A percentile compares a stretch with the other conserved stretches of the same genome.
phyloP scores from a whole-genome alignment of 495 filamentous ascomycete genomes.

The Tricharina praecox region DNA sequence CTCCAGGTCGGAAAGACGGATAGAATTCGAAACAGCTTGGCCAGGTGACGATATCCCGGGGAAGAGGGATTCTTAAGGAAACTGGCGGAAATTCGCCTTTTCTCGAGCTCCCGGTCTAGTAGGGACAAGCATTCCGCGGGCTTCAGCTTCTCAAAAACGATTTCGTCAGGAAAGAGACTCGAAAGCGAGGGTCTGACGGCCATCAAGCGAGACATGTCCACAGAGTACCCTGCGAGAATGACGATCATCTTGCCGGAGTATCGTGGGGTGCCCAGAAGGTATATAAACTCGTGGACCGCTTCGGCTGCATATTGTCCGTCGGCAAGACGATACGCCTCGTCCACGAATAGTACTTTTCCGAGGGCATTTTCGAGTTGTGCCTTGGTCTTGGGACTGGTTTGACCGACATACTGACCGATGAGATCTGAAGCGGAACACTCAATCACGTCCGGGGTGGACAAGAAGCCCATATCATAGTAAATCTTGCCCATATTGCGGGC shows the following conservation, averaged over 20 bases:
- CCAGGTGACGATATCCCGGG: constrained; percentile 11
- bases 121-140: constrained; percentile 34
- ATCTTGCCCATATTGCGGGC: constrained; percentile 55
- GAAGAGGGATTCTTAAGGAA: constrained; percentile 6
- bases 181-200: constrained; percentile 41
- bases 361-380: constrained; percentile 41
- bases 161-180: constrained; percentile 41
- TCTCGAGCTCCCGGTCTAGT: constrained; percentile 23
- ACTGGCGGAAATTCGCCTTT: constrained; percentile 6
- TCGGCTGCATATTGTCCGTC: constrained; percentile 47
- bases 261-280: constrained; percentile 45
- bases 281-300: constrained; percentile 57
- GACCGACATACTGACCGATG: constrained; percentile 44
- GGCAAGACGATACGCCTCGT: constrained; percentile 48
- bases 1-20: constrained; percentile 28
- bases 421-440: constrained; percentile 47
- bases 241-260: constrained; percentile 50
- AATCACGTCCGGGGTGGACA: constrained; percentile 37
- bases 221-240: constrained; percentile 57
- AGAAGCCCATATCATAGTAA: constrained; percentile 54
- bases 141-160: constrained; percentile 32
- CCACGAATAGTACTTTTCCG: constrained; percentile 49
- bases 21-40: constrained; percentile 16
- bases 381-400: constrained; percentile 47
- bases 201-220: constrained; percentile 56